Evolutionary conservation across 331 rosid genomes (phyloP).

Genomic region (Rosa hybrid): DNA sequence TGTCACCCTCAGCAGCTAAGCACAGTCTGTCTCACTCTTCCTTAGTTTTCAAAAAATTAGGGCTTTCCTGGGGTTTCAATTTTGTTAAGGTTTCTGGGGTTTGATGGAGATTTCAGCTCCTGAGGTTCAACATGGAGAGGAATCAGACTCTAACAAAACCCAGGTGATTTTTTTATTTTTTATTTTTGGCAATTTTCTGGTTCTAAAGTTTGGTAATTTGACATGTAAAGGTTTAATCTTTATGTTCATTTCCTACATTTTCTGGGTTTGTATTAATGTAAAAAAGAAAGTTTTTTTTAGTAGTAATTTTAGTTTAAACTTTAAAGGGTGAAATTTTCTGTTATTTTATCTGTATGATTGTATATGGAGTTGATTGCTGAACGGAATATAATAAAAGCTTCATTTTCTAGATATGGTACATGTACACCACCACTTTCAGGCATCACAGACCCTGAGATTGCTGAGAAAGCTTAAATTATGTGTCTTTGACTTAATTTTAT

Average conservation of each 20-base stretch:
- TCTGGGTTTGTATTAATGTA: background rate
- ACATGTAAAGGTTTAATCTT: constrained; percentile 7
- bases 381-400: background rate
- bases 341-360: background rate
- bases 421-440: constrained; percentile 1
- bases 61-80: background rate
- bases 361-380: background rate
- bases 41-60: background rate
- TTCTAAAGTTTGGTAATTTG: background rate
- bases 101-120: constrained; percentile 41
- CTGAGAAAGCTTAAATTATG: background rate
- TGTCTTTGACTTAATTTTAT: background rate
- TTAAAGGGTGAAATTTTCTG: background rate
- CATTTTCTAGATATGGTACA: background rate
- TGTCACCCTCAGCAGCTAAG: background rate
- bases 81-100: constrained; percentile 5
- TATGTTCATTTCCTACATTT: constrained; percentile 6
- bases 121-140: constrained; percentile 33
- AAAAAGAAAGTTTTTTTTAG: background rate
- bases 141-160: constrained; percentile 24
- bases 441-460: background rate
- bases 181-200: background rate
- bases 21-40: background rate
- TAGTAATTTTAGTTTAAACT: background rate
- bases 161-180: constrained; percentile 31